phyloP scores from a whole-genome alignment of 1,284 basidiomycete genomes.

The Coniferiporia weirii region DNA sequence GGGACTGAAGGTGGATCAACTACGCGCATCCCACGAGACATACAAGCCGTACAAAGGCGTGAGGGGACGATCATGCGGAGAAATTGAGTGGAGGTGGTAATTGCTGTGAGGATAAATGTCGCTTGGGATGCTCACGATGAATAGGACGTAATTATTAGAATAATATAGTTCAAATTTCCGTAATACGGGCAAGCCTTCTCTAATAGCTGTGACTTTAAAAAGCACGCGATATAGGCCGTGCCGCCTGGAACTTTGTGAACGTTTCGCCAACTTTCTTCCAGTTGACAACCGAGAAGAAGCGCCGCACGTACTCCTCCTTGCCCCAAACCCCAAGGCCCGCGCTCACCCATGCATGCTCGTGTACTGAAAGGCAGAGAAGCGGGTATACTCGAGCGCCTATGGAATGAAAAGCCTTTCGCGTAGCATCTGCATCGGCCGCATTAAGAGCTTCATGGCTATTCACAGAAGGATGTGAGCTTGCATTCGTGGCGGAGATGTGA shows the following conservation, averaged over 20 bases:
- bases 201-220: no score
- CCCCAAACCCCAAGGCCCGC: slow-evolving; percentile 93
- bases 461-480: neutral
- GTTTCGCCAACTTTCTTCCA: slow-evolving; percentile 65
- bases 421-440: neutral
- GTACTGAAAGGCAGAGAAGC: slow-evolving; percentile 79
- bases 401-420: neutral
- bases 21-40: slow-evolving; percentile 75
- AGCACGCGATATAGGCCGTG: no score
- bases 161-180: neutral
- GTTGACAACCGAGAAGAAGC: slow-evolving; percentile 87
- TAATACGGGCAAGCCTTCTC: no score
- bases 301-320: slow-evolving; percentile 83
- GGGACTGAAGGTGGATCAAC: slow-evolving; percentile 76
- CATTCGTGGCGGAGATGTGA: slow-evolving; percentile 13
- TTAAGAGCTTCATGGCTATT: neutral
- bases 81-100: slow-evolving; percentile 72
- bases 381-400: slow-evolving; percentile 41
- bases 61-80: slow-evolving; percentile 53
- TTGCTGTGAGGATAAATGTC: neutral
- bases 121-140: neutral
- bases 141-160: slow-evolving; percentile 1
- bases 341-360: slow-evolving; percentile 89
- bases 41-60: slow-evolving; percentile 76
- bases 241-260: slow-evolving; percentile 18